Evolutionary conservation across 2,329 filamentous ascomycete genomes (phyloP).

Genomic region (Microsporum ferrugineum): DNA sequence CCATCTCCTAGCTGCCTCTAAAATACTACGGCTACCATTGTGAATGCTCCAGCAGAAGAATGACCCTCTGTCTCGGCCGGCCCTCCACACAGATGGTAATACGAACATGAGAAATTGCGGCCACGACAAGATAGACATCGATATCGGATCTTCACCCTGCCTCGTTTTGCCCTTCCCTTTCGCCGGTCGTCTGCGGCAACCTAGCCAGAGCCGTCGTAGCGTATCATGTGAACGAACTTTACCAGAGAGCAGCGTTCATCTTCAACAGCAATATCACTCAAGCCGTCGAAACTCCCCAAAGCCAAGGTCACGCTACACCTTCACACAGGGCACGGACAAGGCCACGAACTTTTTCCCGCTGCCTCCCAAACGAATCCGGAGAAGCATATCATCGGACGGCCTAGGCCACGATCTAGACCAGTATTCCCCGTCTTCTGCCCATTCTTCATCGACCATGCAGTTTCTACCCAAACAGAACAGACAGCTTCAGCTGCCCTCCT

Average conservation of each 20-base stretch:
- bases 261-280: not conserved
- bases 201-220: conserved; percentile 6
- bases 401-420: conserved; percentile 4
- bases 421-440: conserved; percentile 18
- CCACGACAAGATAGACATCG: conserved; percentile 1
- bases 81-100: conserved; percentile 5
- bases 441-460: conserved; percentile 25
- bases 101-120: conserved; percentile 2
- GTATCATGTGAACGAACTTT: conserved; percentile 8
- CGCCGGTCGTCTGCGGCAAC: conserved; percentile 1
- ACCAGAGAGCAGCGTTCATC: conserved; percentile 6
- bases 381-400: conserved; percentile 9
- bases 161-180: not conserved
- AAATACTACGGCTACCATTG: not conserved
- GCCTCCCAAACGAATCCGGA: conserved; percentile 7
- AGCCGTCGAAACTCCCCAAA: not conserved
- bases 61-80: conserved; percentile 4
- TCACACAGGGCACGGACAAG: not conserved
- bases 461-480: conserved; percentile 27
- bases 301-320: not conserved
- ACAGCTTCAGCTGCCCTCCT: conserved; percentile 42
- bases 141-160: not conserved
- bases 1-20: conserved; percentile 10
- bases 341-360: not conserved
- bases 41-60: conserved; percentile 10